These are phyloP conservation scores for Amanita subjunquillea DNA, from an alignment of 768 basidiomycete species.

Conservation along the genomic window DNA sequence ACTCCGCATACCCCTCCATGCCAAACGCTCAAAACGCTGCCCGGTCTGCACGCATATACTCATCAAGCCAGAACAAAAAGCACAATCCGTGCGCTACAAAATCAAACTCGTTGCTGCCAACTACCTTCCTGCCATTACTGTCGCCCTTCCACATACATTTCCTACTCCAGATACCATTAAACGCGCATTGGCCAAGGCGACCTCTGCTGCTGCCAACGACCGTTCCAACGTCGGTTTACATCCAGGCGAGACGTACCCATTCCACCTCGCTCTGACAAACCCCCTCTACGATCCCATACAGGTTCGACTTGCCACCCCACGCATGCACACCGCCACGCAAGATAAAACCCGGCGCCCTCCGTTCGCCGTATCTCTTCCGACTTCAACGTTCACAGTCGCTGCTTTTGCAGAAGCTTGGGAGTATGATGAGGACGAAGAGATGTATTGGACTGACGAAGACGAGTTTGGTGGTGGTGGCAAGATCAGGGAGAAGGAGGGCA, in stretches of 20 bases:
- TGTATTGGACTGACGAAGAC: slow-evolving; percentile 50
- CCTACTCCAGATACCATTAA: slow-evolving; percentile 31
- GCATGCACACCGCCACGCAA: slow-evolving; percentile 31
- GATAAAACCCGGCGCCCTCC: slow-evolving; percentile 61
- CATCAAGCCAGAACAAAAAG: slow-evolving; percentile 97
- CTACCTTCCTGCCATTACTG: slow-evolving; percentile 82
- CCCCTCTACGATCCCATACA: slow-evolving; percentile 94
- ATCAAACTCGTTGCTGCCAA: slow-evolving; percentile 96
- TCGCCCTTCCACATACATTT: slow-evolving; percentile 50
- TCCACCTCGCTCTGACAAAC: slow-evolving; percentile 87
- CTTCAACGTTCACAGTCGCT: slow-evolving; percentile 67
- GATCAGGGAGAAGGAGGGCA: slow-evolving; percentile 35
- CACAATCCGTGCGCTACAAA: slow-evolving; percentile 89
- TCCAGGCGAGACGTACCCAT: slow-evolving; percentile 76
- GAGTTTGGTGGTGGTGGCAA: slow-evolving; percentile 41
- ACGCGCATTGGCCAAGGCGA: slow-evolving; percentile 30
- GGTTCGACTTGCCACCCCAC: slow-evolving; percentile 76
- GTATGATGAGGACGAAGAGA: slow-evolving; percentile 93
- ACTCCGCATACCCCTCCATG: slow-evolving; percentile 82
- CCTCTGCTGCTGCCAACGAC: slow-evolving; percentile 30
- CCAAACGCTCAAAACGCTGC: slow-evolving; percentile 94
- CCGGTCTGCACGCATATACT: slow-evolving; percentile 90
- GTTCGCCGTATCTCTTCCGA: slow-evolving; percentile 75
- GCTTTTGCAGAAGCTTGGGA: slow-evolving; percentile 98
- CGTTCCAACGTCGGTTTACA: slow-evolving; percentile 36